Evolutionary conservation across 1,139 yeast genomes (phyloP), one percentile per base, ranked within the genome.

Genomic region (Suhomyces guaymorum): DNA sequence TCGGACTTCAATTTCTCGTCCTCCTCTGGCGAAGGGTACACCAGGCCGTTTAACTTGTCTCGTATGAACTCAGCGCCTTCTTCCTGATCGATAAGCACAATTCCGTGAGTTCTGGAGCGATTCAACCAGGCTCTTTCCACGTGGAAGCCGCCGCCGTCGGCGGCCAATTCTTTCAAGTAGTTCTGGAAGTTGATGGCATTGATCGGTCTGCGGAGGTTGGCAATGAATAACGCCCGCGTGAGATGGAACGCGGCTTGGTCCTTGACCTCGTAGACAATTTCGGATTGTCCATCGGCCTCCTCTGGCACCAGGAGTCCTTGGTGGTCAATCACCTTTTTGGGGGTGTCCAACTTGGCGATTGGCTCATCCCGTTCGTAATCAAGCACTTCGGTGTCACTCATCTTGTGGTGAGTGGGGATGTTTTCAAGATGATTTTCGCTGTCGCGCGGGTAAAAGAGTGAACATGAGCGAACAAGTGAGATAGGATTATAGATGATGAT

Each of bases 61-160:
- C 70, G 59, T 14, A 71, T 47, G 22, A 50, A 51, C 7, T 46
- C 53, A 1, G 76, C 75, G 3, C 73, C 74, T 28, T 60, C 63
- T 35, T 63, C 64, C 22, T 52, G 59, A 30, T 63, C 60, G 12
- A 65, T 59, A 35, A 70, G 55, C 12, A 71, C 70, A 25, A 68
- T 65, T 9, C 67, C 71, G 43, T 71, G 76, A 3, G 72, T 58
- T 45, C 74, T 48, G 21, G 59, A 47, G 24, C 62, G 48, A 41
- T 66, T 70, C 38, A 70, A 51, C 76, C 76, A 71, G 4, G 73
- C 74, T 30, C 76, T 50, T 41, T 70, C 75, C 21, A 70, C 54
- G 2, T 38, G 37, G 21, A 51, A 50, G 2, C 48, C 51, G 3
- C 60, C 58, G 4, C 59, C 62, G 16, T 48, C 46, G 3, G 28